These are phyloP conservation scores for Aspergillus calidoustus DNA, from an alignment of 2,329 filamentous ascomycete species.

Conservation along the genomic window DNA sequence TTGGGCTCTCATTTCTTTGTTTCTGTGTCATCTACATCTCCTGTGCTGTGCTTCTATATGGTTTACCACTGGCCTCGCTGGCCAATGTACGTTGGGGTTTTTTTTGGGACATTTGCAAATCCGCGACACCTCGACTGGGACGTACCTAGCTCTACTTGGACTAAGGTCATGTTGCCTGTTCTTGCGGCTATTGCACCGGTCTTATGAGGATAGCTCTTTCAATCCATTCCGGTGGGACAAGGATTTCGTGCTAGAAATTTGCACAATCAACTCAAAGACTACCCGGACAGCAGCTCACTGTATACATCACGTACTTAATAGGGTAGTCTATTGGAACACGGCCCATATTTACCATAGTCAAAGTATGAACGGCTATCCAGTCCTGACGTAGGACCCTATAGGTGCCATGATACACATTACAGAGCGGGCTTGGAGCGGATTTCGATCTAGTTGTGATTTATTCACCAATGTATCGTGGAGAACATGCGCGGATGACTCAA, in stretches of 20 bases:
- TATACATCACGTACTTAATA: not conserved
- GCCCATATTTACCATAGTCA: too few relatives aligned
- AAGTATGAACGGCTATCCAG: not conserved
- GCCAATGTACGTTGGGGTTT: conserved; percentile 1
- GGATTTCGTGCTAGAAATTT: not conserved
- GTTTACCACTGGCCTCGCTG: not conserved
- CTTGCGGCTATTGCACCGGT: not conserved
- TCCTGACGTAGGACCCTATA: not conserved
- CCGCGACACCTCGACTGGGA: too few relatives aligned
- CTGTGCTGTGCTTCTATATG: conserved; percentile 4
- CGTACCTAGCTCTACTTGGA: too few relatives aligned
- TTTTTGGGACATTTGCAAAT: not conserved
- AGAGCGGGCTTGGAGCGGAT: not conserved
- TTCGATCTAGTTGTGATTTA: not conserved
- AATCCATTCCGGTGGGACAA: not conserved
- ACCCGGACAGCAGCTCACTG: not conserved
- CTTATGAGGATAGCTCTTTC: not conserved
- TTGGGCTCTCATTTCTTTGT: not conserved
- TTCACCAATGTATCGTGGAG: conserved; percentile 2
- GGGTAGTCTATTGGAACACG: not conserved
- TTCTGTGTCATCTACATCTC: not conserved
- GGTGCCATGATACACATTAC: not conserved
- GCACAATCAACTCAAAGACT: not conserved
- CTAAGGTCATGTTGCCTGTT: not conserved
- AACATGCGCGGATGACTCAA: conserved; percentile 2